Base-by-base conservation (phyloP, 805 yeast genomes). In the Candida patagonica region DNA sequence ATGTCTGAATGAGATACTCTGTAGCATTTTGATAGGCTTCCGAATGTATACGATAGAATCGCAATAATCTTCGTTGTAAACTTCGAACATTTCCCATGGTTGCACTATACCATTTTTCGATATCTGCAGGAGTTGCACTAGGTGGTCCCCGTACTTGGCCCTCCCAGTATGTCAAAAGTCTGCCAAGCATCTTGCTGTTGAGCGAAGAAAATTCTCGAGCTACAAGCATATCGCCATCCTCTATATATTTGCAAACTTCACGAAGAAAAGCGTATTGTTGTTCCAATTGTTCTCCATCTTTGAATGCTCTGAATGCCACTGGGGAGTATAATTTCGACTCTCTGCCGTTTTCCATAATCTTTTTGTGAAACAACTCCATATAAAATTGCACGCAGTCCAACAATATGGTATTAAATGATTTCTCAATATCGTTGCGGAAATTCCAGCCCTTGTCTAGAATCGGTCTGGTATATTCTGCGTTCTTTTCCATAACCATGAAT, bases 261-360 rank as follows among this genome's bases (percentile, higher is more conserved):
- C 74, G 82, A 48, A 92, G 65, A 50, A 80, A 78, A 23, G 71
- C 69, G 88, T 95, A 92, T 32, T 83, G 83, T 40, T 70, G 74
- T 52, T 86, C 94, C 36, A 92, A 65, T 54, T 82, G 87, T 49
- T 89, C 98, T 1, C 95, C 88, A 52, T 85, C 96, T 53, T 85
- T 85, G 59, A 84, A 85, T 0, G 94, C 82, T 50, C 87, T 73
- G 62, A 84, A 83, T 9, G 57, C 45, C 67, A 66, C 4, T 2
- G 32, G 38, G 8, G 33, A 25, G 5, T 20, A 23, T 68, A 20
- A 17, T 13, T 15, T 33, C 6, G 66, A 3, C 74, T 68, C 42
- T 74, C 72, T 29, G 0, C 87, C 78, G 43, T 87, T 76, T 50
- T 86, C 94, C 35, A 86, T 63, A 37, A 88, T 68, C 57, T 89